Evolutionary conservation across 495 filamentous ascomycete species (phyloP), one percentile per base, ranked within the genome.

Genomic region (Letharia lupina): DNA sequence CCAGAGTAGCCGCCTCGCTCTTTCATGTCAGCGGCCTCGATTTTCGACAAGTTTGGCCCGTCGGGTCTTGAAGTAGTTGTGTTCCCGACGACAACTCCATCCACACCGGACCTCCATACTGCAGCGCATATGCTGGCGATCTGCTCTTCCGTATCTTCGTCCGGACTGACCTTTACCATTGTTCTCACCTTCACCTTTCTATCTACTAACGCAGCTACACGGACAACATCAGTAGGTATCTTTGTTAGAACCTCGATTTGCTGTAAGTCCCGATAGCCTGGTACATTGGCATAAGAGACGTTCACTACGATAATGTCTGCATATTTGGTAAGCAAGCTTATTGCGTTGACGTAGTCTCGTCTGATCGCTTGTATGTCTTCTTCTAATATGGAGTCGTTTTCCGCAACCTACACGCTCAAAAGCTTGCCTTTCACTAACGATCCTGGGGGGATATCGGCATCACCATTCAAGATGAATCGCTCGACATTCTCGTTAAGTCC

Each of bases 141-240:
- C 70, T 97, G 89, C 47, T 84, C 82, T 54, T 91, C 83, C 9
- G 86, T 82, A 72, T 96, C 91, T 78, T 96, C 93, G 67, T 98
- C 93, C 2, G 94, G 94, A 66, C 89, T 93, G 42, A 97, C 91
- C 80, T 98, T 98, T 64, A 98, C 93, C 88, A 97, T 95, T n/a
- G 20, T n/a, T n/a, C 18, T n/a, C 20, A n/a, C 4, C 45, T n/a
- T 48, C 18, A 48, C 45, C 16, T n/a, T 48, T 23, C 20, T 48
- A n/a, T 48, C 20, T n/a, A n/a, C 45, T 23, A 4, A n/a, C 20
- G 18, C 45, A n/a, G 45, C 45, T n/a, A 20, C 45, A n/a, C 2
- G 20, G 3, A 48, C 20, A n/a, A 48, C 45, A 9, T 9, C 20
- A 16, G 18, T 48, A 1, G 23, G 7, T 9, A 48, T n/a, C 18